Conservation (phyloP, 495 filamentous ascomycete species). For the Tetracladium marchalianum region DNA sequence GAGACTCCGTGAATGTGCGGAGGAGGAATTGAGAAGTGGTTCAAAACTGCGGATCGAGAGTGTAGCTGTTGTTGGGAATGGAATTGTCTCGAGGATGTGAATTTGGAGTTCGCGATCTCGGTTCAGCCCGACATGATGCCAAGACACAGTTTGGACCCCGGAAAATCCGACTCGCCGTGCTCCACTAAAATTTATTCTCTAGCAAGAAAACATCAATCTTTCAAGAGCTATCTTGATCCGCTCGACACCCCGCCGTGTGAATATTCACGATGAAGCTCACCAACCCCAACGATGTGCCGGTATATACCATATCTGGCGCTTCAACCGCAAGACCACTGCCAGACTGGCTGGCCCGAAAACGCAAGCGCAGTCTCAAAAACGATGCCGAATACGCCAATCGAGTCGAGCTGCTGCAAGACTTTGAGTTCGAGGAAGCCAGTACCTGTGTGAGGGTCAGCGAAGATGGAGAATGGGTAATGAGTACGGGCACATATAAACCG, state of each 20-base stretch:
- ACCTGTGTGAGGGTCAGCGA: slow-evolving; percentile 83
- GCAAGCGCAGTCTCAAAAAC: slow-evolving; percentile 88
- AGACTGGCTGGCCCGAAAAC: slow-evolving; percentile 85
- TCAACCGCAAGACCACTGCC: slow-evolving; percentile 84
- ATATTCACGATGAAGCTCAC: slow-evolving; percentile 66
- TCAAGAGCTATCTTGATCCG: neutral
- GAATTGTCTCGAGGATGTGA: too few relatives aligned
- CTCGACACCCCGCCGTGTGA: neutral
- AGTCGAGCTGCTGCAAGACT: slow-evolving; percentile 93
- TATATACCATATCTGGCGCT: slow-evolving; percentile 92
- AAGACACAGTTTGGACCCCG: too few relatives aligned
- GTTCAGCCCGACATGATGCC: too few relatives aligned
- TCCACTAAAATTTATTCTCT: neutral
- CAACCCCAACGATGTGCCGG: slow-evolving; percentile 77
- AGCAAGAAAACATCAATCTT: neutral
- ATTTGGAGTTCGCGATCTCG: too few relatives aligned
- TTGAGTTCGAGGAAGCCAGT: slow-evolving; percentile 98
- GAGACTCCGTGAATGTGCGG: too few relatives aligned
- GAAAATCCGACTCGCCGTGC: too few relatives aligned
- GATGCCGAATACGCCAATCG: slow-evolving; percentile 89
- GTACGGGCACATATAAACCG: slow-evolving; percentile 87
- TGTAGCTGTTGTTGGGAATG: too few relatives aligned
- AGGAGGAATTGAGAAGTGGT: too few relatives aligned
- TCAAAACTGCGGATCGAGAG: too few relatives aligned
- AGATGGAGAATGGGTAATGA: slow-evolving; percentile 98